phyloP scores from a whole-genome alignment of 345 rosid genomes.

The rapeseed (Brassica napus) region DNA sequence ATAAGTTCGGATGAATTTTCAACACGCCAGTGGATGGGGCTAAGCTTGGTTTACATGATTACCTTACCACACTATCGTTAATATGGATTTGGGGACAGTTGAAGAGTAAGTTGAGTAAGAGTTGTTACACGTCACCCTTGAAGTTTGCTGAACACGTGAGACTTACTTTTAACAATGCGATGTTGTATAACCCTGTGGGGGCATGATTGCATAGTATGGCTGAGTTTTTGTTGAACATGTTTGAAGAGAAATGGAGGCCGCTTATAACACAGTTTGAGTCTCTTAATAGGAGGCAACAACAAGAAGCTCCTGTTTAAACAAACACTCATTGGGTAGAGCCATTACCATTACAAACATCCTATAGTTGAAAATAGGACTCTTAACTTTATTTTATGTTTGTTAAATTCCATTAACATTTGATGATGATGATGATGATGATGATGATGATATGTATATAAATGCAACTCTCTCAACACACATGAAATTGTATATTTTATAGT shows the following conservation, averaged over 20 bases:
- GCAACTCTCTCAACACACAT: too few relatives aligned
- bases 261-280: conserved; percentile 46
- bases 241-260: conserved; percentile 67
- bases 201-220: conserved; percentile 81
- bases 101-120: conserved; percentile 61
- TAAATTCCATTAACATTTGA: too few relatives aligned
- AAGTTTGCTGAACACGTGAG: conserved; percentile 85
- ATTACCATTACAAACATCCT: conserved; percentile 32
- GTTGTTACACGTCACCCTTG: conserved; percentile 63
- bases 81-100: conserved; percentile 95
- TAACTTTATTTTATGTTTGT: too few relatives aligned
- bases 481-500: too few relatives aligned
- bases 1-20: conserved; percentile 84
- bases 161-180: conserved; percentile 77
- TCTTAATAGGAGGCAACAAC: conserved; percentile 37
- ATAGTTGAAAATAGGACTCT: conserved; percentile 29
- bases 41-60: conserved; percentile 53
- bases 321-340: conserved; percentile 9
- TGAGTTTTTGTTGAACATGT: conserved; percentile 52
- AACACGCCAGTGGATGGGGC: conserved; percentile 76
- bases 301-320: conserved; percentile 24
- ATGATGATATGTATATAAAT: too few relatives aligned
- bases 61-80: conserved; percentile 68
- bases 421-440: too few relatives aligned
- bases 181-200: conserved; percentile 82